Evolutionary conservation across 2,329 filamentous ascomycete genomes (phyloP).

Genomic region (Exutisphaerella laricina): DNA sequence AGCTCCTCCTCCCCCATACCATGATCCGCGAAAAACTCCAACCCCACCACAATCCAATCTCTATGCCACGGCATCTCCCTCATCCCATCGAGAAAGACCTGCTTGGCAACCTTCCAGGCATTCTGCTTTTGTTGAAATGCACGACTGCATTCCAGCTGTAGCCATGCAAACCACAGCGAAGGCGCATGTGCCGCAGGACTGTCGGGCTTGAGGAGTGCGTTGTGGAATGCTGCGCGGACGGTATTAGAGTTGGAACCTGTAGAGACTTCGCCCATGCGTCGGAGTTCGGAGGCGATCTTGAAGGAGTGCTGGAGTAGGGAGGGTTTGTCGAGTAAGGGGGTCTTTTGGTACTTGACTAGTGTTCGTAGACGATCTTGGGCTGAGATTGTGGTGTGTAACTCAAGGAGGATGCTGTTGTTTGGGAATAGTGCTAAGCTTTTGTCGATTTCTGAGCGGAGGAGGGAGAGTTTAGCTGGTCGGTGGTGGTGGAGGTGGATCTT

Average conservation of each 20-base stretch:
- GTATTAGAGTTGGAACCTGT: slow-evolving; percentile 24
- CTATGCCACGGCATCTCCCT: slow-evolving; percentile 59
- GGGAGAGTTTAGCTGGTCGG: slow-evolving; percentile 61
- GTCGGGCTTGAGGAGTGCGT: slow-evolving; percentile 32
- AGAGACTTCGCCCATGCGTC: slow-evolving; percentile 34
- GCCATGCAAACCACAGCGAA: slow-evolving; percentile 27
- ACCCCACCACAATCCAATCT: slow-evolving; percentile 53
- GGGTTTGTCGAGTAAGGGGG: slow-evolving; percentile 17
- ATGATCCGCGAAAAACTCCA: slow-evolving; percentile 38
- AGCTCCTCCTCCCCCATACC: slow-evolving; percentile 46
- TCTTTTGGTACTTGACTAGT: slow-evolving; percentile 43
- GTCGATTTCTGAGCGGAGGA: slow-evolving; percentile 58
- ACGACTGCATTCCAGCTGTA: slow-evolving; percentile 23
- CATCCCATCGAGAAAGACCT: slow-evolving; percentile 53
- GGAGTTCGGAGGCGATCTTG: slow-evolving; percentile 51
- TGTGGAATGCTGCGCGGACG: slow-evolving; percentile 46
- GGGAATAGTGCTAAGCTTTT: slow-evolving; percentile 62
- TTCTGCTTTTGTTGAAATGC: slow-evolving; percentile 23
- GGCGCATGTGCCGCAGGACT: slow-evolving; percentile 29
- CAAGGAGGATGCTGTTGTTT: slow-evolving; percentile 68
- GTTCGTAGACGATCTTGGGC: slow-evolving; percentile 70
- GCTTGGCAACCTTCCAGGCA: slow-evolving; percentile 41
- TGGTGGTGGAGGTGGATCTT: slow-evolving; percentile 58
- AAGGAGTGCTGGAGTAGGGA: slow-evolving; percentile 50
- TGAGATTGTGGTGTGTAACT: slow-evolving; percentile 68